Evolutionary conservation across 2,329 filamentous ascomycete species (phyloP), one percentile per base, ranked within the genome.

Genomic region (Sphaerostilbella broomeana): DNA sequence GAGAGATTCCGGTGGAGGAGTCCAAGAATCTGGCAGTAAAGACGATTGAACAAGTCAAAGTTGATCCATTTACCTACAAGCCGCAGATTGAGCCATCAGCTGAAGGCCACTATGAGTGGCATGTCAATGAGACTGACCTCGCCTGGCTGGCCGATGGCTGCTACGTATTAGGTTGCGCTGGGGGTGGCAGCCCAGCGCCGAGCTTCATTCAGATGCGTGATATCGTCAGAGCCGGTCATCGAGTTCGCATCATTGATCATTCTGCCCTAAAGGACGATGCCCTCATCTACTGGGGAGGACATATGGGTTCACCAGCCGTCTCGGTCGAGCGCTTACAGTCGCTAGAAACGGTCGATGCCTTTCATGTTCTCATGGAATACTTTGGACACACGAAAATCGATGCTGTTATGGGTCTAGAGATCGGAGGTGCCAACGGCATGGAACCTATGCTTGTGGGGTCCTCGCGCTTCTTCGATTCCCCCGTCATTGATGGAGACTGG

Each of bases 361-460:
- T 30, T 13, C 10, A 30, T 9, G 27, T 30, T 8, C 27, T 30
- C 10, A 30, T 30, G 27, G 27, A 30, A 4, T 30, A 30, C 4
- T 13, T 30, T 2, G 27, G 27, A 9, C 27, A 30, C 27, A 30
- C 11, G 27, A 30, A n/a, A 13, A 13, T 30, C 15, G 39, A 47
- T 28, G 41, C 43, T 6, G 38, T 53, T 6, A 44, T 54, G 8
- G 43, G 47, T 5, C 45, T 52, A 2, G 54, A 58, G 43, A 77
- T 77, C 28, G 73, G 73, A 1, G 73, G 73, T 1, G 65, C 65
- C 4, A 77, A 77, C 43, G 72, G 72, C 0, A 54, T 74, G 6
- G 61, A 51, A 50, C 63, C 44, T 19, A 62, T 53, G 56, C 62
- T 49, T 53, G 64, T 39, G 55, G 65, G 39, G 45, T 63, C 44